Base-by-base conservation (phyloP, 768 basidiomycete species). In the Boletus vinaceobasis region DNA sequence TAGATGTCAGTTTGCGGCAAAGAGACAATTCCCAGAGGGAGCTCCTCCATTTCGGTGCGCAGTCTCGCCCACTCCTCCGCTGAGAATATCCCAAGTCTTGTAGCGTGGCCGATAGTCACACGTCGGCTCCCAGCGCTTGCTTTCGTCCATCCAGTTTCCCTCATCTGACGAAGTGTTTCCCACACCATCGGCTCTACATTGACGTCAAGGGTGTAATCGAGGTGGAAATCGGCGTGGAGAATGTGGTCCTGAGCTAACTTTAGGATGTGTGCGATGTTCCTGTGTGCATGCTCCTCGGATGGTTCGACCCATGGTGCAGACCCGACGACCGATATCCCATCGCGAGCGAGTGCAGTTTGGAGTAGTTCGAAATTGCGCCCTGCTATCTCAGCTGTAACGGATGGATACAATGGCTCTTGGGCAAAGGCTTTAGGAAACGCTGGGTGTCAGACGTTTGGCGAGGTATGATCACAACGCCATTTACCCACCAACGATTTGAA, bases 241-340 rank as follows among this genome's bases (percentile, higher is more conserved):
- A 40, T n/a, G 37, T 53, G 9, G 35, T 43, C 44, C 45, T 67
- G 60, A 10, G 82, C 80, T 48, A 81, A 71, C 35, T 78, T 71
- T 64, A 86, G 72, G 43, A 85, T 68, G 57, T 79, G 74, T 23
- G 66, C 67, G 32, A 86, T 80, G 63, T 86, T 87, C 65, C 66
- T 67, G 62, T 77, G 77, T 17, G 81, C 77, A 52, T 79, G 76
- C 21, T 70, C 67, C 33, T 64, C 53, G 14, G 74, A 78, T 40
- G 75, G 77, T 62, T 87, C 85, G 31, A 85, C 81, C 68, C 85
- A 86, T 0, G 83, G 84, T 27, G 84, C 84, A 36, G 84, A 87
- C 31, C 85, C 84, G 38, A 87, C 68, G 26, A 78, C 83, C 32
- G 74, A 72, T 21, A 86, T 74, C 7, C 73, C 76, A 6, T 65